Evolutionary conservation across 768 basidiomycete genomes (phyloP).

Genomic region (Pholiota conissans): DNA sequence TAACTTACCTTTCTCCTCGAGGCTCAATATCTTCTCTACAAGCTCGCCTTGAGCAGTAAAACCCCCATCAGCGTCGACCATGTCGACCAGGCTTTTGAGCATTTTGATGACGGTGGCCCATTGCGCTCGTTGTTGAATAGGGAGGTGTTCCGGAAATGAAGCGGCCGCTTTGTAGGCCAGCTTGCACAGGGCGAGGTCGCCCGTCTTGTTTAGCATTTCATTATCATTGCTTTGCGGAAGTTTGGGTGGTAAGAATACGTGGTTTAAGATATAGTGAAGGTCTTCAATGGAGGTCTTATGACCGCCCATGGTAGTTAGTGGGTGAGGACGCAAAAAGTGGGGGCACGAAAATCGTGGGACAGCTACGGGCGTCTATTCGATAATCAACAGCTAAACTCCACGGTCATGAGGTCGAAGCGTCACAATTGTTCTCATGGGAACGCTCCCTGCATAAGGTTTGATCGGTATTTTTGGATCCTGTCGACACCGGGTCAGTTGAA

Average conservation of each 20-base stretch:
- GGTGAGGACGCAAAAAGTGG: background rate
- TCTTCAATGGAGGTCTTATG: background rate
- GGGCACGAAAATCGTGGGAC: background rate
- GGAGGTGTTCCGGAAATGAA: slow-evolving; percentile 15
- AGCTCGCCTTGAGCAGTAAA: slow-evolving; percentile 5
- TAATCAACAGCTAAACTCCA: background rate
- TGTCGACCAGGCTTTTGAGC: slow-evolving; percentile 17
- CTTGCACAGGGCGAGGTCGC: slow-evolving; percentile 26
- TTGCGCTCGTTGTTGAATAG: slow-evolving; percentile 4
- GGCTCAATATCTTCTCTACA: slow-evolving; percentile 3
- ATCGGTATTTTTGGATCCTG: too few relatives aligned
- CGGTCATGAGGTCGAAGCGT: too few relatives aligned
- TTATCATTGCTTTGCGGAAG: slow-evolving; percentile 4
- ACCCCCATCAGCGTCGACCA: too few relatives aligned
- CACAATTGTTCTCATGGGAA: too few relatives aligned
- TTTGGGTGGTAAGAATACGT: background rate
- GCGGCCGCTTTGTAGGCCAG: slow-evolving; percentile 17
- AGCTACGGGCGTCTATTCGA: background rate
- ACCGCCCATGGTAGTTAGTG: background rate
- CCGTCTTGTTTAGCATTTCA: background rate
- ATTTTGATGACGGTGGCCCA: slow-evolving; percentile 34
- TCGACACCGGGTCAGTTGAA: too few relatives aligned
- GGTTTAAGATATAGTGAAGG: background rate
- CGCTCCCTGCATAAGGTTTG: too few relatives aligned
- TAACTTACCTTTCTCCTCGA: slow-evolving; percentile 15